Percentiles rank a stretch among this genome's conserved stretches.
These are phyloP conservation scores for Plantago rigida DNA, from an alignment of 305 asterid species.

Conservation along the genomic window DNA sequence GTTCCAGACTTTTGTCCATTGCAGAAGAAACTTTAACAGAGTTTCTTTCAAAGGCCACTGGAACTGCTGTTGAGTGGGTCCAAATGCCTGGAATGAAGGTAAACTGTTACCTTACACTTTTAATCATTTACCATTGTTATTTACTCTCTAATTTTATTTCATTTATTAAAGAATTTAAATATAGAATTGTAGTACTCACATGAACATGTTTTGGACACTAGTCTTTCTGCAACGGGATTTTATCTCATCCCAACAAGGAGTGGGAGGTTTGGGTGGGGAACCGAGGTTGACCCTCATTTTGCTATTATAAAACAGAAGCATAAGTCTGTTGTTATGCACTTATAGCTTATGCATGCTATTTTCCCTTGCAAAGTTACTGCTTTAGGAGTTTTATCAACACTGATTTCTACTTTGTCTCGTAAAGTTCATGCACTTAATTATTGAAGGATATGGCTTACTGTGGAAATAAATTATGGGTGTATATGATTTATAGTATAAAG, in stretches of 20 bases:
- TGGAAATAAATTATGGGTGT: not conserved
- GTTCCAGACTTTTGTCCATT: constrained; percentile 88
- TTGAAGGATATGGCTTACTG: constrained; percentile 2
- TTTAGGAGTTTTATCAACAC: not conserved
- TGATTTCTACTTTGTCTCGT: not conserved
- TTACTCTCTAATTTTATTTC: not conserved
- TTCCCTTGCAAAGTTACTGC: not conserved
- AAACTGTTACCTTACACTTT: constrained; percentile 10
- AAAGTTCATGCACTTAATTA: not conserved
- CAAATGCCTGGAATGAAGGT: constrained; percentile 99
- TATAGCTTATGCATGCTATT: not conserved
- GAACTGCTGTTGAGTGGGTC: constrained; percentile 98
- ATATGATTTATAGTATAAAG: too few relatives aligned
- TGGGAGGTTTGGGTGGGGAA: too few relatives aligned
- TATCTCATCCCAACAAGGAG: too few relatives aligned
- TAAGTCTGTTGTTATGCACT: not conserved
- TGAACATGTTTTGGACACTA: too few relatives aligned
- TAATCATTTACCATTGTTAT: constrained; percentile 5
- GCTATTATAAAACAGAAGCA: not conserved
- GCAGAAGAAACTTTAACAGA: constrained; percentile 91
- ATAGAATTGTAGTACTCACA: not conserved
- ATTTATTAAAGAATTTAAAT: not conserved
- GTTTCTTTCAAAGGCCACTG: constrained; percentile 93
- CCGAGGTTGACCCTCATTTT: too few relatives aligned
- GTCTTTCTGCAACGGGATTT: too few relatives aligned